Base-by-base conservation (phyloP, 768 basidiomycete species). In the Clavaria fumosa region DNA sequence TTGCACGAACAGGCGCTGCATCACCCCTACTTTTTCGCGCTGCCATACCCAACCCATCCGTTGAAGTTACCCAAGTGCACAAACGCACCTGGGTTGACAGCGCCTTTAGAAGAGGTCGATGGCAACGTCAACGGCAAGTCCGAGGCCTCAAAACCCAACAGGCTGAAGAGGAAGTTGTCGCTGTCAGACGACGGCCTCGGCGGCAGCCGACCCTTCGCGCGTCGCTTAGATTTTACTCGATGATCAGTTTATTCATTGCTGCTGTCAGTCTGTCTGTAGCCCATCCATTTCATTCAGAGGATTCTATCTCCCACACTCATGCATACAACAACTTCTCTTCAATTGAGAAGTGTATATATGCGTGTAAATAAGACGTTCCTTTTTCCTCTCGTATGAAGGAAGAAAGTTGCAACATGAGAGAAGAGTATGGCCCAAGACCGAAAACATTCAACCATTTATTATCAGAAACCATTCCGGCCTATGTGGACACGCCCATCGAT, bases 31-130 rank as follows among this genome's bases (percentile, higher is more conserved):
- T 96, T 97, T 63, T 71, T 72, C 28, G 72, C 82, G 7, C 62
- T 82, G 3, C 90, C 90, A 5, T 75, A 81, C 46, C 90, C 95
- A 0, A 79, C 90, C 0, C 80, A 84, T 45, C 89, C 89, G 0
- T 78, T 76, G 5, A 81, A 85, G 49, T 69, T 99, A 1, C 95
- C 95, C 0, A 86, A 91, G 70, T 69, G 66, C 39, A 55, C 60
- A 22, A 57, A 58, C 4, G 61, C 63, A 40, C 49, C 60, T 17
- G 48, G 59, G 4, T 54, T 59, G 14, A 64, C 75, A 20, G 74
- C 82, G 4, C n/a, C n/a, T n/a, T 67, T 79, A 3, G 83, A 83
- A 48, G 83, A 88, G 47, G 64, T 82, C 7, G 79, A 88, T 39
- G 79, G 74, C 35, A 84, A 82, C 40, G 71, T 75, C 14, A 70